These are phyloP conservation scores for Suhomyces sp. DNA, from an alignment of 805 yeast genomes.

Conservation along the genomic window DNA sequence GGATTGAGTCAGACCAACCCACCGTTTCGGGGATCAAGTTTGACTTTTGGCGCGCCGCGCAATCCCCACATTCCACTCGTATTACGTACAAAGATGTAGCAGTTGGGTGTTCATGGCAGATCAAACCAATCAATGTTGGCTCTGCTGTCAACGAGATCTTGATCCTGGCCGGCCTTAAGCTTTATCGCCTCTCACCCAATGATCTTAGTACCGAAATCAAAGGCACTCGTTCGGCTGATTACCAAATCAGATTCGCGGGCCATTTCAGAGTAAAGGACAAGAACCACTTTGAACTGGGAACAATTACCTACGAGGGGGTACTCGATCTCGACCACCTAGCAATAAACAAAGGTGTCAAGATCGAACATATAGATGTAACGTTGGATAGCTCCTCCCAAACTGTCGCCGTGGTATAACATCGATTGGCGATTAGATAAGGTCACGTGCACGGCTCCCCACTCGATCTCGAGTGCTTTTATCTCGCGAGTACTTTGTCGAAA, in stretches of 20 bases:
- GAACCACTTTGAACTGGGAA: slow-evolving; percentile 15
- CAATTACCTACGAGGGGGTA: slow-evolving; percentile 22
- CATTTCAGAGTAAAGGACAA: slow-evolving; percentile 19
- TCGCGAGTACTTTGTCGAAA: too few relatives aligned
- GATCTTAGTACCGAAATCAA: slow-evolving; percentile 14
- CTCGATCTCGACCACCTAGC: slow-evolving; percentile 31
- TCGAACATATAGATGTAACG: slow-evolving; percentile 5
- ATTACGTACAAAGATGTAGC: neutral
- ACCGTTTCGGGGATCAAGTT: slow-evolving; percentile 30
- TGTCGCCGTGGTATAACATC: neutral
- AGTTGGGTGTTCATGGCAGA: slow-evolving; percentile 20
- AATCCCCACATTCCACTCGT: neutral
- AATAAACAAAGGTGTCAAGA: slow-evolving; percentile 31
- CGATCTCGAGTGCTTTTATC: too few relatives aligned
- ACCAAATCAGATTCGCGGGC: slow-evolving; percentile 25
- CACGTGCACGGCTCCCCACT: neutral
- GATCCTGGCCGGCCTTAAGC: slow-evolving; percentile 22
- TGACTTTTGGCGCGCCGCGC: slow-evolving; percentile 9
- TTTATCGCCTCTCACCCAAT: slow-evolving; percentile 24
- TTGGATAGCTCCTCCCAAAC: neutral
- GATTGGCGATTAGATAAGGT: neutral
- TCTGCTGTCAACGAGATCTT: slow-evolving; percentile 17
- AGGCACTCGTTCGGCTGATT: slow-evolving; percentile 13
- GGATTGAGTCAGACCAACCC: slow-evolving; percentile 30
- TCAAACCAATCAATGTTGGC: slow-evolving; percentile 24